A percentile compares a stretch with the other conserved stretches of the same genome.
These are phyloP conservation scores for Akanthomyces dipterigenus DNA, from an alignment of 2,329 filamentous ascomycete genomes.

Conservation along the genomic window DNA sequence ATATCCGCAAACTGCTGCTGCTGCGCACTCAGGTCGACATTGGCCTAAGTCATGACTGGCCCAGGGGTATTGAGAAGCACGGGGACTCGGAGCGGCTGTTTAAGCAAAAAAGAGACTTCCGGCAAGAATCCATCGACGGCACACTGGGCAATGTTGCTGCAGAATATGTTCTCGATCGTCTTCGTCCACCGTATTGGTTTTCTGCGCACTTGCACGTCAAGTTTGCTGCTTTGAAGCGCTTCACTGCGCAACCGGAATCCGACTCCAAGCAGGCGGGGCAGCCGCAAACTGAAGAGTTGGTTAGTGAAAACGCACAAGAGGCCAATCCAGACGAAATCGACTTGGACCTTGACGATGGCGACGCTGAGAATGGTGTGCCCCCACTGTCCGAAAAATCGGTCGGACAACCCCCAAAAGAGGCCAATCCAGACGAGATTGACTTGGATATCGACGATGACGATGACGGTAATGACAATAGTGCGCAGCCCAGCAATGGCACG, in stretches of 20 bases:
- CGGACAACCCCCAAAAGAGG: slow-evolving; percentile 14
- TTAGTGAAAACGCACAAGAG: slow-evolving; percentile 13
- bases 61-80: slow-evolving; percentile 69
- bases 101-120: slow-evolving; percentile 65
- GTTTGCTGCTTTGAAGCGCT: slow-evolving; percentile 64
- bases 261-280: background rate
- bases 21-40: slow-evolving; percentile 84
- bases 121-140: slow-evolving; percentile 66
- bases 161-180: slow-evolving; percentile 68
- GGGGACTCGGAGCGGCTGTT: slow-evolving; percentile 67
- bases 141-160: slow-evolving; percentile 76
- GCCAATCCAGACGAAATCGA: slow-evolving; percentile 65
- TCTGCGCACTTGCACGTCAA: slow-evolving; percentile 89
- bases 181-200: slow-evolving; percentile 86
- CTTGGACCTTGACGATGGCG: slow-evolving; percentile 54
- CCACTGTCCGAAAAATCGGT: slow-evolving; percentile 16
- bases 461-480: slow-evolving; percentile 15
- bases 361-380: slow-evolving; percentile 14
- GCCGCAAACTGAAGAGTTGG: background rate
- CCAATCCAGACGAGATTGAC: slow-evolving; percentile 65
- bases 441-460: slow-evolving; percentile 53
- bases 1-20: slow-evolving; percentile 83
- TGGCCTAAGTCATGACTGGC: slow-evolving; percentile 95
- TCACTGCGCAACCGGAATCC: slow-evolving; percentile 30
- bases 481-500: slow-evolving; percentile 18